Evolutionary conservation across 495 filamentous ascomycete species (phyloP).

Genomic region (Penicillium robsamsonii): DNA sequence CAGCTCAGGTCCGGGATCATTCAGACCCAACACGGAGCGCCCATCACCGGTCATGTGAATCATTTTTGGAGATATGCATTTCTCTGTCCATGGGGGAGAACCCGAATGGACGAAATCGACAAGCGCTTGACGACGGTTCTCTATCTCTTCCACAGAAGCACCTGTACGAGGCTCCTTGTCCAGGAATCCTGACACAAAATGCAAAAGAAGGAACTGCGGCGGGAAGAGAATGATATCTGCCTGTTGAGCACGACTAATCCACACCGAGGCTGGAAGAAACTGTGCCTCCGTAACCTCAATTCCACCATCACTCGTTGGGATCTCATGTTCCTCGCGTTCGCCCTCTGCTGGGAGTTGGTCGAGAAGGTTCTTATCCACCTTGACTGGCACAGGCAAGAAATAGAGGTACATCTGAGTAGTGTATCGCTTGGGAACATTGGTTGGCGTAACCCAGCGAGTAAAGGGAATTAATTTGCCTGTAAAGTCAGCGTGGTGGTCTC

Average conservation of each 20-base stretch:
- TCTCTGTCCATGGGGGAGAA: conserved; percentile 70
- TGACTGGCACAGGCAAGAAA: conserved; percentile 69
- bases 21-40: conserved; percentile 62
- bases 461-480: conserved; percentile 71
- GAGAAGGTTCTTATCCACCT: conserved; percentile 35
- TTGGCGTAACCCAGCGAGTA: conserved; percentile 88
- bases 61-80: conserved; percentile 69
- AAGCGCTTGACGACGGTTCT: conserved; percentile 53
- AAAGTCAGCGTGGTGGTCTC: conserved; percentile 5
- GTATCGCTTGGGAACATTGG: conserved; percentile 67
- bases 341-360: conserved; percentile 34
- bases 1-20: conserved; percentile 71
- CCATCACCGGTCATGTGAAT: conserved; percentile 57
- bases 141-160: conserved; percentile 37
- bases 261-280: conserved; percentile 67
- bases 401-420: conserved; percentile 96
- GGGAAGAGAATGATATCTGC: conserved; percentile 83
- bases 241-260: conserved; percentile 59
- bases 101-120: conserved; percentile 55
- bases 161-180: conserved; percentile 36
- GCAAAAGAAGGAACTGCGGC: conserved; percentile 80
- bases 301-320: conserved; percentile 79
- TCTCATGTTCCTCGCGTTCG: conserved; percentile 40
- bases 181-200: conserved; percentile 62
- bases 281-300: conserved; percentile 77